Evolutionary conservation across 805 yeast species (phyloP).

Genomic region (Ogataea methanolica): DNA sequence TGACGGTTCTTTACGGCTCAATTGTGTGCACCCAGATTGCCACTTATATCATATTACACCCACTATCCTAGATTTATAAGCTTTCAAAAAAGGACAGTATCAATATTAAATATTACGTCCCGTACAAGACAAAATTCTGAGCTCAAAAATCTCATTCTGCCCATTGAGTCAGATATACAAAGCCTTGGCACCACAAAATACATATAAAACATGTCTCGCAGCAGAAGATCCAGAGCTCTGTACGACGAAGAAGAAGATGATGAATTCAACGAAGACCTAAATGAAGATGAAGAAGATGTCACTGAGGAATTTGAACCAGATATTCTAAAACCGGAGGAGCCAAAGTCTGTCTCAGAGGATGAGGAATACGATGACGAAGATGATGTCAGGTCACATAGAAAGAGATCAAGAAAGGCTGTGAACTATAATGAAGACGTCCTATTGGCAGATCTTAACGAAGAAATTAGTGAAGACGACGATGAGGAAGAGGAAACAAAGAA

Average conservation of each 20-base stretch:
- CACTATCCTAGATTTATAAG: too few relatives aligned
- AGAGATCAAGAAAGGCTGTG: slow-evolving; percentile 26
- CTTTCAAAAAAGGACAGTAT: too few relatives aligned
- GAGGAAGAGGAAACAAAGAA: slow-evolving; percentile 16
- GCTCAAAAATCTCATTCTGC: too few relatives aligned
- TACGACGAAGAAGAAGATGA: slow-evolving; percentile 3
- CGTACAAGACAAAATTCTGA: too few relatives aligned
- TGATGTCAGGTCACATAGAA: slow-evolving; percentile 20
- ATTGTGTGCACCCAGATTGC: too few relatives aligned
- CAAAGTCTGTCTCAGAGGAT: slow-evolving; percentile 1
- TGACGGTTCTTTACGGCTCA: too few relatives aligned
- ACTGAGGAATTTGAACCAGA: slow-evolving; percentile 23
- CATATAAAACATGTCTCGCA: neutral
- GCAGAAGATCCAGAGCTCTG: neutral
- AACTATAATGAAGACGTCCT: slow-evolving; percentile 32
- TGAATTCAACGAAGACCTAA: slow-evolving; percentile 14
- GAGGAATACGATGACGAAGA: slow-evolving; percentile 22
- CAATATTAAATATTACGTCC: too few relatives aligned
- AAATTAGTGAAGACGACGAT: slow-evolving; percentile 17
- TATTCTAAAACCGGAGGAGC: slow-evolving; percentile 1
- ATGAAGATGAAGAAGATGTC: slow-evolving; percentile 16
- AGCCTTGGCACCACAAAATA: too few relatives aligned
- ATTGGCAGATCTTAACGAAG: slow-evolving; percentile 22
- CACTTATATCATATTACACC: too few relatives aligned
- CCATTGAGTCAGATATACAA: too few relatives aligned